A percentile compares a stretch with the other conserved stretches of the same genome.
These are phyloP conservation scores for Cymbidium sinense DNA, from an alignment of 106 monocot species.

Conservation along the genomic window DNA sequence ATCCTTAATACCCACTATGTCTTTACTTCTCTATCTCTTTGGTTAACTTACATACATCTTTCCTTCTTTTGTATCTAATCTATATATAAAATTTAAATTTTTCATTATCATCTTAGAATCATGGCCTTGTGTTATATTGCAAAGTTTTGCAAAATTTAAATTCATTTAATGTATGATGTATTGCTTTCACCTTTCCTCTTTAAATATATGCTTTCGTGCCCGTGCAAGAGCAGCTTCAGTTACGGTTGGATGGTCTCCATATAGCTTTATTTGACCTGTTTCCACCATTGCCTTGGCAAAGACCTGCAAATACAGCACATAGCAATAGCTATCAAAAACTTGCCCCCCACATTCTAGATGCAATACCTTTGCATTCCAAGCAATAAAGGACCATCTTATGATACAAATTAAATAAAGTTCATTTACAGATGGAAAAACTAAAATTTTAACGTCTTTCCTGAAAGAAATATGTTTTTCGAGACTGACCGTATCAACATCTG, in stretches of 20 bases:
- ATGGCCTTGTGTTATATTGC: too few species aligned
- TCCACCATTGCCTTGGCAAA: constrained; percentile 98
- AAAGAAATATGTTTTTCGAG: neutral
- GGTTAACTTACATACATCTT: too few species aligned
- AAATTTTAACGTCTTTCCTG: neutral
- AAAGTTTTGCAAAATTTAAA: too few species aligned
- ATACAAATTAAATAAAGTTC: neutral
- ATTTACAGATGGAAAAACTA: too few species aligned
- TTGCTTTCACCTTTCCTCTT: constrained; percentile 82
- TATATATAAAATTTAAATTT: too few species aligned
- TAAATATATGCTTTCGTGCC: constrained; percentile 74
- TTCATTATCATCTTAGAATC: too few species aligned
- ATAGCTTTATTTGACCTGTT: constrained; percentile 94
- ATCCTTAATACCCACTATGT: too few species aligned
- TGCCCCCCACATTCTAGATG: neutral
- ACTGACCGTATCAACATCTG: constrained; percentile 92
- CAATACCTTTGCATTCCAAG: neutral
- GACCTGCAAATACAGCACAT: constrained; percentile 35
- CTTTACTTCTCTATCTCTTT: too few species aligned
- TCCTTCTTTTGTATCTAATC: too few species aligned
- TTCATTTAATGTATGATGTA: neutral
- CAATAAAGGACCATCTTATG: neutral
- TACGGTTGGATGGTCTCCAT: constrained; percentile 79
- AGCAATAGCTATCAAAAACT: neutral
- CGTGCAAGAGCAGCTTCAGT: constrained; percentile 87